phyloP scores from a whole-genome alignment of 139 green algal genomes.

The Ettlia oleoabundans region DNA sequence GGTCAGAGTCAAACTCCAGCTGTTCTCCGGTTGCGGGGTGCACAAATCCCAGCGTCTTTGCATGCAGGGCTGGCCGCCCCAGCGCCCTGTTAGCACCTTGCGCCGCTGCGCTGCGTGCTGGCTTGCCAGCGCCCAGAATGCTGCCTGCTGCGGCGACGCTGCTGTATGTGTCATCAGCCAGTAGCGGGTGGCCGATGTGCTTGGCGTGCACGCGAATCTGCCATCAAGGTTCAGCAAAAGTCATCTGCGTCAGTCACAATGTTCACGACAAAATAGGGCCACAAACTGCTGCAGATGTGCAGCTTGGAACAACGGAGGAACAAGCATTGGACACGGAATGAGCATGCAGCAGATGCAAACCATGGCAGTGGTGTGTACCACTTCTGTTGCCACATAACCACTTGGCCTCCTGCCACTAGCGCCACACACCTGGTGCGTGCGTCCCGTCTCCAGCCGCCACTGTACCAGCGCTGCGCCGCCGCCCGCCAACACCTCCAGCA shows the following conservation, averaged over 20 bases:
- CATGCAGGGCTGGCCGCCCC: slow-evolving; percentile 83
- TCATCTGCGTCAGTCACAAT: too few species aligned
- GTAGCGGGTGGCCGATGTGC: slow-evolving; percentile 86
- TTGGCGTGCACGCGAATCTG: slow-evolving; percentile 92
- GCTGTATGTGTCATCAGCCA: slow-evolving; percentile 91
- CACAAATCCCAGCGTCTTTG: slow-evolving; percentile 78
- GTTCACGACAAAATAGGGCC: too few species aligned
- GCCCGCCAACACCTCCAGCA: slow-evolving; percentile 72
- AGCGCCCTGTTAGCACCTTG: slow-evolving; percentile 48
- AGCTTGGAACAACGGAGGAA: too few species aligned
- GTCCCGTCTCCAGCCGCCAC: slow-evolving; percentile 94
- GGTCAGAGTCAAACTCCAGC: slow-evolving; percentile 69
- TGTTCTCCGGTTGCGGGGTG: slow-evolving; percentile 70
- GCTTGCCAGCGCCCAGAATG: slow-evolving; percentile 28
- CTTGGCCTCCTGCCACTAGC: not conserved
- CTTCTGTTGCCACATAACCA: not conserved
- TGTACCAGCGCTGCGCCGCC: slow-evolving; percentile 81
- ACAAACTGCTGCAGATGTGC: too few species aligned
- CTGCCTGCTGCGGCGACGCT: slow-evolving; percentile 11
- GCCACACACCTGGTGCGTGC: slow-evolving; percentile 81
- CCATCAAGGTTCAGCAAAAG: not conserved
- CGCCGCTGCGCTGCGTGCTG: not conserved
- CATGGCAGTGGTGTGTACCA: too few species aligned
- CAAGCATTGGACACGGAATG: too few species aligned
- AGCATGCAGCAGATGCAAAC: too few species aligned